These are phyloP conservation scores for Ziziphus jujuba DNA, from an alignment of 306 rosid genomes.

Conservation along the genomic window DNA sequence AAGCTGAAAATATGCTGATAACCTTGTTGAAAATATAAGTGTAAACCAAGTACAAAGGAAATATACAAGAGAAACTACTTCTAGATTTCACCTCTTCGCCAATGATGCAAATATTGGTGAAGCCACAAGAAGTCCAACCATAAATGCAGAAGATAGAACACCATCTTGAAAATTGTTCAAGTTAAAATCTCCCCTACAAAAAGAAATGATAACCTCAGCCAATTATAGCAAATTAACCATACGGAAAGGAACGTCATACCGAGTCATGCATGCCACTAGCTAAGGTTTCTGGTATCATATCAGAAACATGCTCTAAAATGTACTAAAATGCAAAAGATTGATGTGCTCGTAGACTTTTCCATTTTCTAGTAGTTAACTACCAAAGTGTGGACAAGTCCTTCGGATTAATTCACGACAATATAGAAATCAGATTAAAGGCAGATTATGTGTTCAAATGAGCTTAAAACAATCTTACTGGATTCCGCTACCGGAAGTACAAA, in stretches of 20 bases:
- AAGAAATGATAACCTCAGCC: slow-evolving; percentile 15
- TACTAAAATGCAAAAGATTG: no score
- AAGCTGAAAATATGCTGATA: not conserved
- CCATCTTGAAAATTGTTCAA: slow-evolving; percentile 92
- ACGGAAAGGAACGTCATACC: not conserved
- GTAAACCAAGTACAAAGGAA: slow-evolving; percentile 1
- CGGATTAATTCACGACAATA: no score
- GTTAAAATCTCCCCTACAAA: slow-evolving; percentile 78
- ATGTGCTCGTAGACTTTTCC: no score
- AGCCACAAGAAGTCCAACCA: slow-evolving; percentile 92
- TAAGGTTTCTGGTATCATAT: no score
- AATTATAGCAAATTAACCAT: not conserved
- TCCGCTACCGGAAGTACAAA: slow-evolving; percentile 73
- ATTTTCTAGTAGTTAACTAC: no score
- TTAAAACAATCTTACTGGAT: slow-evolving; percentile 72
- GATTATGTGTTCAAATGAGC: not conserved
- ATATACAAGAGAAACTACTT: not conserved
- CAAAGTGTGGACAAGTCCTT: no score
- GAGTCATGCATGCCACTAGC: not conserved
- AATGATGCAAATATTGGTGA: slow-evolving; percentile 89
- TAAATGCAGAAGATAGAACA: slow-evolving; percentile 84
- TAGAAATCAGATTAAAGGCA: not conserved
- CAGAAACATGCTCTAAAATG: no score
- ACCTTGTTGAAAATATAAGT: not conserved
- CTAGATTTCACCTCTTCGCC: slow-evolving; percentile 64